phyloP scores from a whole-genome alignment of 495 filamentous ascomycete genomes.

The Xylaria telfairii region DNA sequence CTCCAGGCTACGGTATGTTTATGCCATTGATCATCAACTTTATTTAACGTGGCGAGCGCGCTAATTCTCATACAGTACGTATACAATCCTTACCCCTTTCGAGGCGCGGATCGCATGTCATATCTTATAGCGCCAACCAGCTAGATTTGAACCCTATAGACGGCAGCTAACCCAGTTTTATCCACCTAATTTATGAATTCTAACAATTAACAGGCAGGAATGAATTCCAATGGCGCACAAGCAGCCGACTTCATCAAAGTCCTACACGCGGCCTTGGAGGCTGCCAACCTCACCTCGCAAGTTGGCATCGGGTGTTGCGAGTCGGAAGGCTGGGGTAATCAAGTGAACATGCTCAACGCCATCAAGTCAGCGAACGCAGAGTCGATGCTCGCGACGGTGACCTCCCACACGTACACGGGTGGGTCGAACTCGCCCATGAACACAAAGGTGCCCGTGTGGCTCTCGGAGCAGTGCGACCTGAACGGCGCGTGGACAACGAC shows the following conservation, averaged over 20 bases:
- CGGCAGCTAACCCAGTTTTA: neutral
- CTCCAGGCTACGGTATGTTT: slow-evolving; percentile 37
- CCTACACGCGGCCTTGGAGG: slow-evolving; percentile 40
- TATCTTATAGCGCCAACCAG: neutral
- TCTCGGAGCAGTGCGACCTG: slow-evolving; percentile 54
- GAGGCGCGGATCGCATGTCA: neutral
- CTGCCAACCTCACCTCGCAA: slow-evolving; percentile 36
- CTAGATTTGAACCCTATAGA: neutral
- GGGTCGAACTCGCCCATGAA: slow-evolving; percentile 43
- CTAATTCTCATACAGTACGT: slow-evolving; percentile 12
- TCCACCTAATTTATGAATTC: neutral
- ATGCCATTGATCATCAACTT: neutral
- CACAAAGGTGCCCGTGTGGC: slow-evolving; percentile 43
- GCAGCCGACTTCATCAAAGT: slow-evolving; percentile 52
- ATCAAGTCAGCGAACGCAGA: slow-evolving; percentile 44
- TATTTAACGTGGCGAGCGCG: neutral
- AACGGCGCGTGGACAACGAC: slow-evolving; percentile 51
- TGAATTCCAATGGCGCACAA: slow-evolving; percentile 45
- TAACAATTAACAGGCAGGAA: slow-evolving; percentile 35
- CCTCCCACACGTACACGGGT: slow-evolving; percentile 48
- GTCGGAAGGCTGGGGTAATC: slow-evolving; percentile 49
- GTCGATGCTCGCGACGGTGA: slow-evolving; percentile 41
- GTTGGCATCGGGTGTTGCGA: slow-evolving; percentile 50
- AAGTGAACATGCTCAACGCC: slow-evolving; percentile 44
- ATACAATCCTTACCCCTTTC: neutral